Base-by-base conservation (phyloP, 2,329 filamentous ascomycete genomes). In the Calonectria hawksworthii region DNA sequence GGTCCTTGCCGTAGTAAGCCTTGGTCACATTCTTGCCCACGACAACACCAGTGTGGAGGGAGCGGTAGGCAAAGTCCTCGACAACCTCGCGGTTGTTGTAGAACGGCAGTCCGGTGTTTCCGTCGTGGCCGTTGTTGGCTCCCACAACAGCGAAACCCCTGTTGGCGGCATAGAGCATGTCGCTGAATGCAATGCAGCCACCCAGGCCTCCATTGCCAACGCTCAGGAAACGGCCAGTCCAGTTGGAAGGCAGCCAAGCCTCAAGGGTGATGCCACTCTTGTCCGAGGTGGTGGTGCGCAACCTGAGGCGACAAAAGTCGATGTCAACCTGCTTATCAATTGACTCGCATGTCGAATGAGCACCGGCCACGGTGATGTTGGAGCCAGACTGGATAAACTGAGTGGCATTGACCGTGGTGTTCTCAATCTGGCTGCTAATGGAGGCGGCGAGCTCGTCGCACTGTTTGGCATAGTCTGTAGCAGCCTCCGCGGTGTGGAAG, bases 71-170 rank as follows among this genome's bases (percentile, higher is more conserved):
- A 72, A 84, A 87, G 75, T 87, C 86, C 54, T 80, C 78, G 0
- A 86, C 54, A 1, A 84, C 80, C 13, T 86, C 86, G 0, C 83
- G 78, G 68, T 86, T 85, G 41, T 86, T 80, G 21, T 85, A 77
- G 61, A 86, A 83, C 0, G 79, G 70, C 0, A 70, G 50, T 1
- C 77, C 84, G 1, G 80, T 77, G 0, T 86, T 87, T 47, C 88
- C 88, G 69, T 89, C 86, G 73, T 90, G 88, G 30, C 88, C 88
- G 38, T 88, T 89, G 78, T 90, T 90, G 9, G 88, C 86, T 2
- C 88, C 88, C 30, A 89, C 85, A 1, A 86, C 83, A 1, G 88
- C 87, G 75, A 90, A 90, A 0, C 87, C 88, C 16, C 86, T 78
- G 3, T 82, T 78, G 9, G 84, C 80, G 1, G 84, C 84, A 74